Percentiles rank a stretch among this genome's conserved stretches.
Conservation (phyloP, 345 rosid species). For the Turritis glabra region DNA sequence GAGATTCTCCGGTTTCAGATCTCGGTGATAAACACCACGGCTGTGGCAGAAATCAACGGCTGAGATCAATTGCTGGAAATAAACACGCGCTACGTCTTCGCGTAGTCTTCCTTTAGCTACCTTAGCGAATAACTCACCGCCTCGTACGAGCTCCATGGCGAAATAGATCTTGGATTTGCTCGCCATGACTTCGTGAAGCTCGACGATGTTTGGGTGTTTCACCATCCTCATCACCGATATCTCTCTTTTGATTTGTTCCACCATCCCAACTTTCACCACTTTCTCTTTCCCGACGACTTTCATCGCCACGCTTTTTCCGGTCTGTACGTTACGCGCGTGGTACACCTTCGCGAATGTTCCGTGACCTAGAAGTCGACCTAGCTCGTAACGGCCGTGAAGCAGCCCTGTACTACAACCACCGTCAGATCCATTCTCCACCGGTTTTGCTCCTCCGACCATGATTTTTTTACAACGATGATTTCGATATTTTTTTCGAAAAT, state of each 20-base stretch:
- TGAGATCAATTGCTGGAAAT: conserved; percentile 79
- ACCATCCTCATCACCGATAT: conserved; percentile 97
- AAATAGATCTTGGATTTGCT: conserved; percentile 92
- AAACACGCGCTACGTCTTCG: conserved; percentile 73
- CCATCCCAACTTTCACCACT: conserved; percentile 83
- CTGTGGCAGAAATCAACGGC: conserved; percentile 93
- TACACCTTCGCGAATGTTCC: conserved; percentile 93
- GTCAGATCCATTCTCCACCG: conserved; percentile 34
- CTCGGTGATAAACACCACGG: conserved; percentile 91
- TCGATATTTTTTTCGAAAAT: neutral
- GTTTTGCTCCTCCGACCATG: conserved; percentile 20
- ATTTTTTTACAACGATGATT: conserved; percentile 9
- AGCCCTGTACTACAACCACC: conserved; percentile 40
- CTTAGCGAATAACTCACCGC: conserved; percentile 80
- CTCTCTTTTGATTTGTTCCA: conserved; percentile 86
- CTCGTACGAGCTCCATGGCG: conserved; percentile 91
- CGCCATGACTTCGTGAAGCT: conserved; percentile 92
- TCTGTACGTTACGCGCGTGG: conserved; percentile 57
- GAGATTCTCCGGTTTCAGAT: conserved; percentile 84
- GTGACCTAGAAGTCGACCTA: conserved; percentile 81
- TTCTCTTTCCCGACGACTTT: conserved; percentile 90
- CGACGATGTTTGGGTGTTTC: conserved; percentile 77
- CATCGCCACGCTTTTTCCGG: conserved; percentile 78
- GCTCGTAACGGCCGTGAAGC: conserved; percentile 82
- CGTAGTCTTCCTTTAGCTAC: conserved; percentile 65